Conservation (phyloP, 1,284 basidiomycete genomes). For the Malassezia sp. region DNA sequence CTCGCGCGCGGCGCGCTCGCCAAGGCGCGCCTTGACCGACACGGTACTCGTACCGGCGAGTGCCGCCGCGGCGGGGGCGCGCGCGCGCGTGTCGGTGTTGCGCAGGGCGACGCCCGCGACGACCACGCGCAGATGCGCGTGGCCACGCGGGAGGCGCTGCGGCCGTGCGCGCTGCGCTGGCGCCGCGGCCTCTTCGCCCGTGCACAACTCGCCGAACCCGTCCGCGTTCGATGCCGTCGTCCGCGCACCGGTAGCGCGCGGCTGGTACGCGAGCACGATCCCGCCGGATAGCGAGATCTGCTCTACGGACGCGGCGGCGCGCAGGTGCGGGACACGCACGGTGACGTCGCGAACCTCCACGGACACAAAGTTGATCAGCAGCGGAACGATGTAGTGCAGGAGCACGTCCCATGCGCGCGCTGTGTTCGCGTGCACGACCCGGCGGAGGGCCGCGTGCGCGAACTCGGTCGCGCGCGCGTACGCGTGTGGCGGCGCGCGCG, state of each 20-base stretch:
- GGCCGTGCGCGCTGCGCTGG: neutral
- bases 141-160: neutral
- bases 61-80: neutral
- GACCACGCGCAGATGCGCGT: neutral
- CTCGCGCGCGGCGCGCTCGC: neutral
- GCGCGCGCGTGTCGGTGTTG: too few relatives aligned
- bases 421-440: too few relatives aligned
- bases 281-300: neutral
- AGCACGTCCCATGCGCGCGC: neutral
- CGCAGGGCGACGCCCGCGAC: constrained; percentile 1
- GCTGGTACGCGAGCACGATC: constrained; percentile 17
- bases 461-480: neutral
- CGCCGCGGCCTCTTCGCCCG: neutral
- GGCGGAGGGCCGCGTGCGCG: neutral
- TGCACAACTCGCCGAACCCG: neutral
- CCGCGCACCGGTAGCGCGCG: constrained; percentile 22
- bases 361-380: constrained; percentile 20
- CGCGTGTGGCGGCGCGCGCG: neutral
- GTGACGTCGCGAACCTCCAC: constrained; percentile 31
- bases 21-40: neutral
- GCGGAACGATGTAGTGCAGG: neutral
- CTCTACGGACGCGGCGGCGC: constrained; percentile 13
- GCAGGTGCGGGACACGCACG: constrained; percentile 25
- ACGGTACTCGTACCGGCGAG: neutral
- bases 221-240: constrained; percentile 1